Evolutionary conservation across 2,329 filamentous ascomycete genomes (phyloP).

Genomic region (Gaeumannomyces tritici): DNA sequence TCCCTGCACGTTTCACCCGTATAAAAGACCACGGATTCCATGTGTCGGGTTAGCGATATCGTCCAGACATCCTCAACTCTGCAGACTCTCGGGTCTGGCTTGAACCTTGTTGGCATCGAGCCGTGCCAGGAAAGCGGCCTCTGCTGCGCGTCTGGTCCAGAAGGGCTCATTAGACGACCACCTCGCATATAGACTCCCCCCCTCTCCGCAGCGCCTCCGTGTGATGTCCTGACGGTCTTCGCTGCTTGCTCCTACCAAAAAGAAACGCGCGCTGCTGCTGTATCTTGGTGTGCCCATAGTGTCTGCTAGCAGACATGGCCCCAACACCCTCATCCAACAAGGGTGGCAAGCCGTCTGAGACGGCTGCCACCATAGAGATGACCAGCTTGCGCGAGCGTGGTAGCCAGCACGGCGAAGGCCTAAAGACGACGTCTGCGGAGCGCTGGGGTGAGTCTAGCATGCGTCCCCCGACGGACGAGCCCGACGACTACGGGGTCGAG

Average conservation of each 20-base stretch:
- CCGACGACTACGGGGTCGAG: conserved; percentile 24
- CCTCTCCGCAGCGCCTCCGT: background rate
- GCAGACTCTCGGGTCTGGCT: background rate
- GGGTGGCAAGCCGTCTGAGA: conserved; percentile 22
- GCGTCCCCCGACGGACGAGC: conserved; percentile 10
- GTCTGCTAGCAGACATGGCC: conserved; percentile 1
- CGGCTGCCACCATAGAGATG: conserved; percentile 13
- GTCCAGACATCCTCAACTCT: background rate
- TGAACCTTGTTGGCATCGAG: background rate
- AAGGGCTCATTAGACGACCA: background rate
- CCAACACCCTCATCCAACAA: conserved; percentile 8
- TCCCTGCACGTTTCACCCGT: background rate
- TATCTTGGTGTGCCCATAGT: background rate
- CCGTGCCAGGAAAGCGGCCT: background rate
- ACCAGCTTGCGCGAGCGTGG: conserved; percentile 15
- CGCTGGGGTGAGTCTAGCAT: conserved; percentile 26
- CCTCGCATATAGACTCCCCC: conserved; percentile 3
- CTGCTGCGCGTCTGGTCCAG: background rate
- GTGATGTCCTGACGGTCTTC: background rate
- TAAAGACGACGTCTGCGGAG: conserved; percentile 17
- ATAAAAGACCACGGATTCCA: background rate
- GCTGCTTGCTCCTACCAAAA: background rate
- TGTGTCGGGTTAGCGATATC: background rate
- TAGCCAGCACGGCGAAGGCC: conserved; percentile 11
- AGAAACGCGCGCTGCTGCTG: background rate